Evolutionary conservation across 2,329 filamentous ascomycete species (phyloP).

Genomic region (Ascochyta rabiei): DNA sequence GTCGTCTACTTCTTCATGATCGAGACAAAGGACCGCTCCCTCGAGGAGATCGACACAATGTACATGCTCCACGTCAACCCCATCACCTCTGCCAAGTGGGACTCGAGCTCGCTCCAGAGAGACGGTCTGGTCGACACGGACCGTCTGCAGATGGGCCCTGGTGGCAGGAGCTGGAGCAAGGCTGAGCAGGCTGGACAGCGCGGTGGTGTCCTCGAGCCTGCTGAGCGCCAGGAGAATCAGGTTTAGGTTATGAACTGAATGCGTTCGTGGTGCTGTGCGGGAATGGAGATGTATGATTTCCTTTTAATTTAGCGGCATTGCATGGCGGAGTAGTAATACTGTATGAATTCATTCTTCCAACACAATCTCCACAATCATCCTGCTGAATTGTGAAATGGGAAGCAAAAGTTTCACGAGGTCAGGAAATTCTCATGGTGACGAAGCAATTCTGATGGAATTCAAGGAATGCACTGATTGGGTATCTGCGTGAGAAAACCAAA

Average conservation of each 20-base stretch:
- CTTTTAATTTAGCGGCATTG: conserved; percentile 10
- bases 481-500: too few relatives aligned
- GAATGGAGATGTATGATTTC: conserved; percentile 1
- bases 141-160: conserved; percentile 38
- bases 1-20: conserved; percentile 81
- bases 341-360: conserved; percentile 5
- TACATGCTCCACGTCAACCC: conserved; percentile 71
- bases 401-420: too few relatives aligned
- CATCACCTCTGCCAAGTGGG: conserved; percentile 65
- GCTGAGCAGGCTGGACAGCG: conserved; percentile 34
- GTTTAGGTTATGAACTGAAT: conserved; percentile 16
- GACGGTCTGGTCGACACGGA: conserved; percentile 44
- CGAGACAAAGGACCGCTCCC: conserved; percentile 73
- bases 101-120: conserved; percentile 32
- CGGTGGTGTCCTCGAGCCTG: conserved; percentile 30
- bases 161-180: conserved; percentile 43
- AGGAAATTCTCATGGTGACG: too few relatives aligned
- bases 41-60: conserved; percentile 79
- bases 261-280: not conserved
- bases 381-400: too few relatives aligned
- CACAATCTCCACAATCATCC: too few relatives aligned
- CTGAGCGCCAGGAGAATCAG: conserved; percentile 32
- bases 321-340: conserved; percentile 4
- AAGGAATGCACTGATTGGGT: too few relatives aligned
- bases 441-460: too few relatives aligned